Evolutionary conservation across 768 basidiomycete genomes (phyloP).

Genomic region (Mycena rebaudengoi): DNA sequence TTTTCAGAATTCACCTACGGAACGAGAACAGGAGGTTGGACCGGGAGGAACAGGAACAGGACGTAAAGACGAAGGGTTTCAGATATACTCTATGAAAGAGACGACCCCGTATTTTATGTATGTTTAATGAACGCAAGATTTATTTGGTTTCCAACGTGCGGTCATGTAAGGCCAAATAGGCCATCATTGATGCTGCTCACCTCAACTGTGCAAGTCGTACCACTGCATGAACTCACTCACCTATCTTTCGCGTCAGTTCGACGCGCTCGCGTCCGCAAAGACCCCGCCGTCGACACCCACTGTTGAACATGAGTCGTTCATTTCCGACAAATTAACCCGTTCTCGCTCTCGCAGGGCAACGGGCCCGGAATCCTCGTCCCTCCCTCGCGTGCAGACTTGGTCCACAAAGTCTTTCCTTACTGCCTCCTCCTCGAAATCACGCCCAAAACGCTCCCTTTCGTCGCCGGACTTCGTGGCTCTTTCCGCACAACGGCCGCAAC

Average conservation of each 20-base stretch:
- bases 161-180: too few relatives aligned
- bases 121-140: not conserved
- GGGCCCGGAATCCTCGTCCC: constrained; percentile 36
- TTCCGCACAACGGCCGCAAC: constrained; percentile 36
- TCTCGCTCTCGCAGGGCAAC: constrained; percentile 25
- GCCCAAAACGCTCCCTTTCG: constrained; percentile 68
- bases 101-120: not conserved
- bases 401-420: constrained; percentile 61
- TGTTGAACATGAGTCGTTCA: constrained; percentile 43
- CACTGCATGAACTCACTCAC: constrained; percentile 79
- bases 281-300: constrained; percentile 67
- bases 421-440: constrained; percentile 33
- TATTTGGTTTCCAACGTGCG: too few relatives aligned
- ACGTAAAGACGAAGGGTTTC: constrained; percentile 52
- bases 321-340: constrained; percentile 28
- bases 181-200: not conserved
- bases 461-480: constrained; percentile 61
- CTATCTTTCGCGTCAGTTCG: constrained; percentile 84
- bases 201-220: not conserved
- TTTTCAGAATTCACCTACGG: constrained; percentile 53
- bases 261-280: constrained; percentile 70
- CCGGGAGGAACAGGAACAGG: constrained; percentile 47
- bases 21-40: constrained; percentile 49
- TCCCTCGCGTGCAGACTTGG: constrained; percentile 65
- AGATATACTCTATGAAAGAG: constrained; percentile 57